Base-by-base conservation (phyloP, 1,284 basidiomycete species). In the Neonothopanus nambi region DNA sequence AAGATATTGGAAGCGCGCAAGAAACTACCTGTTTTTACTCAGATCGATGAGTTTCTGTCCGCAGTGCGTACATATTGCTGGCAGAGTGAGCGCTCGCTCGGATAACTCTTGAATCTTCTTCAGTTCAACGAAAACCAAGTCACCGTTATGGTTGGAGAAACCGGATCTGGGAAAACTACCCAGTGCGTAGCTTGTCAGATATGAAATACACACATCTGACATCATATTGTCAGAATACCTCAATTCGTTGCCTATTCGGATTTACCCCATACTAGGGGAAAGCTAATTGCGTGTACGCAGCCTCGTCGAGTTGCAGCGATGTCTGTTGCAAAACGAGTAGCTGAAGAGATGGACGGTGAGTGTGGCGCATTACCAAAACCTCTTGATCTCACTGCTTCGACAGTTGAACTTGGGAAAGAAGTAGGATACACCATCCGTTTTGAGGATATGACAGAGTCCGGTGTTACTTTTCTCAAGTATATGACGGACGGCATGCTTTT, bases 401-500 rank as follows among this genome's bases (percentile, higher is more conserved):
- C 12, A 33, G 47, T 51, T 30, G 89, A 92, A 72, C 78, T 99
- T 3, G 96, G 96, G 8, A 91, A 96, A 65, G 96, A 98, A 71
- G 96, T 99, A 56, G 96, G 96, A 1, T 99, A 99, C 69, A 93
- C 91, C 4, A 98, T 99, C 63, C 95, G 97, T 76, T 99, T 99
- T 71, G 96, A 99, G 74, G 97, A 99, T 71, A 95, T 95, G 70
- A 98, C 96, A 3, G 58, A 59, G 84, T 89, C 91, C 64, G 93
- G 95, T 0, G 97, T 98, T 70, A 99, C 96, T 11, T 87, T 90
- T 65, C 98, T 99, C 81, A 99, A 99, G 74, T 99, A 97, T 81
- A 98, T 99, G 97, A 99, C 97, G 59, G 96, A 99, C 67, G 97
- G 96, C 76, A 98, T 99, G 94, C 81, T 99, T 12, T 91, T 98